phyloP scores from a whole-genome alignment of 2,329 filamentous ascomycete genomes.

The Alternaria brassicae region DNA sequence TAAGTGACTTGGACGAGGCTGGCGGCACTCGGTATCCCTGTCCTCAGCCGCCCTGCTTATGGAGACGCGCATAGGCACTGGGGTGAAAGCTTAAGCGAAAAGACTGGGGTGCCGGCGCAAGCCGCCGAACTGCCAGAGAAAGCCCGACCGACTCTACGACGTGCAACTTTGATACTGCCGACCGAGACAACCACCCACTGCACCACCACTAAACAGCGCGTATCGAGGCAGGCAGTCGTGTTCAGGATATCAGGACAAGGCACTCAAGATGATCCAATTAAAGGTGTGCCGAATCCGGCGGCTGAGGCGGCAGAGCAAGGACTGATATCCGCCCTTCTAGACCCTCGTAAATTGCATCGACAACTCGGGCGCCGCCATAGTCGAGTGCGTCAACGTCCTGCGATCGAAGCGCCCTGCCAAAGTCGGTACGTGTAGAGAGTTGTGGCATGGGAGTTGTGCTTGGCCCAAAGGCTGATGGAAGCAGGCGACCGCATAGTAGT shows the following conservation, averaged over 20 bases:
- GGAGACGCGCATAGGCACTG: conserved; percentile 8
- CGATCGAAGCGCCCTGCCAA: conserved; percentile 87
- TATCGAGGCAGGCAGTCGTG: not conserved
- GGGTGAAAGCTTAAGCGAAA: conserved; percentile 17
- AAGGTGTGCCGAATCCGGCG: conserved; percentile 38
- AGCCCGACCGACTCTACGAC: conserved; percentile 6
- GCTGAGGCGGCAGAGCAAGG: conserved; percentile 18
- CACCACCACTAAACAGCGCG: conserved; percentile 18
- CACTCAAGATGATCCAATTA: conserved; percentile 48
- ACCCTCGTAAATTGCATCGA: conserved; percentile 99
- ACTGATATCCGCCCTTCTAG: conserved; percentile 67
- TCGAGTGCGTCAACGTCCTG: conserved; percentile 93
- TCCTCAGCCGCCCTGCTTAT: conserved; percentile 9
- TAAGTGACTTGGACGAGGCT: conserved; percentile 23
- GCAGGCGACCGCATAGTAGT: conserved; percentile 95
- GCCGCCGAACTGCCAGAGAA: conserved; percentile 1
- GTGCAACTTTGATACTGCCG: conserved; percentile 3
- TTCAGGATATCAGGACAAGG: not conserved
- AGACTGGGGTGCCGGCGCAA: not conserved
- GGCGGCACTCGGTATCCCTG: conserved; percentile 1
- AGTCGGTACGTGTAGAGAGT: conserved; percentile 70
- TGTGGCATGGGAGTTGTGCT: not conserved
- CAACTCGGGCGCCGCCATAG: conserved; percentile 96
- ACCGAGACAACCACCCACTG: conserved; percentile 4
- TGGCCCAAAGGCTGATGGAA: conserved; percentile 17